A percentile compares a stretch with the other conserved stretches of the same genome.
Conservation (phyloP, 495 filamentous ascomycete genomes). For the Penicillium robsamsonii region DNA sequence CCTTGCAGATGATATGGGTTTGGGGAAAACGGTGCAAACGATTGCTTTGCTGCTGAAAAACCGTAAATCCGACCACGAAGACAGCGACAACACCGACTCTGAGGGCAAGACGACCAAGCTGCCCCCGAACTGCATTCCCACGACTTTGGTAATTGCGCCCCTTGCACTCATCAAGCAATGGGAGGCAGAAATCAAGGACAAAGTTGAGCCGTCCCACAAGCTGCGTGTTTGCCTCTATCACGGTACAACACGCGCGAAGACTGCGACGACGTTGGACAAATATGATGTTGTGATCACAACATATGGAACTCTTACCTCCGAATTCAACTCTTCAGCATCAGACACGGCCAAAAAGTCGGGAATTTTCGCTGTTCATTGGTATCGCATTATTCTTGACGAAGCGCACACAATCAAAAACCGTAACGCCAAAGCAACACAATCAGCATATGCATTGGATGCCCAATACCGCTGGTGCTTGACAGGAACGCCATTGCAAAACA, state of each 20-base stretch:
- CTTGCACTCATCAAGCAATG: conserved; percentile 95
- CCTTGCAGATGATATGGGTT: conserved; percentile 89
- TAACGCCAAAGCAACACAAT: conserved; percentile 89
- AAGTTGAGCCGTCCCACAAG: conserved; percentile 62
- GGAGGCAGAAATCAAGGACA: conserved; percentile 86
- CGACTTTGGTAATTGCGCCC: conserved; percentile 91
- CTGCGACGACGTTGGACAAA: conserved; percentile 65
- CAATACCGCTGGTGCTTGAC: conserved; percentile 95
- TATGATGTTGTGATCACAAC: conserved; percentile 98
- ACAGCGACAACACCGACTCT: conserved; percentile 35
- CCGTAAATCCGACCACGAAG: conserved; percentile 58
- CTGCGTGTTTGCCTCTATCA: conserved; percentile 87
- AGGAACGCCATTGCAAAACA: conserved; percentile 96
- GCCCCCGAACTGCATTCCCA: conserved; percentile 61
- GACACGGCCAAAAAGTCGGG: conserved; percentile 67
- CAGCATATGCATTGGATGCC: conserved; percentile 73
- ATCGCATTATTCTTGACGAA: conserved; percentile 91
- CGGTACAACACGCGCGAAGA: conserved; percentile 78
- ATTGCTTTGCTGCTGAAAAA: conserved; percentile 84
- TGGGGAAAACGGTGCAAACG: conserved; percentile 91
- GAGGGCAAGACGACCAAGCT: conserved; percentile 51
- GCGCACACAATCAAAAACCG: conserved; percentile 98
- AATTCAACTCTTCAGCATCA: conserved; percentile 61
- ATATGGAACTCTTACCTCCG: conserved; percentile 90
- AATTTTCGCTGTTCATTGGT: conserved; percentile 91